Conservation (phyloP, 2,329 filamentous ascomycete species). For the Lasiodiplodia theobromae region DNA sequence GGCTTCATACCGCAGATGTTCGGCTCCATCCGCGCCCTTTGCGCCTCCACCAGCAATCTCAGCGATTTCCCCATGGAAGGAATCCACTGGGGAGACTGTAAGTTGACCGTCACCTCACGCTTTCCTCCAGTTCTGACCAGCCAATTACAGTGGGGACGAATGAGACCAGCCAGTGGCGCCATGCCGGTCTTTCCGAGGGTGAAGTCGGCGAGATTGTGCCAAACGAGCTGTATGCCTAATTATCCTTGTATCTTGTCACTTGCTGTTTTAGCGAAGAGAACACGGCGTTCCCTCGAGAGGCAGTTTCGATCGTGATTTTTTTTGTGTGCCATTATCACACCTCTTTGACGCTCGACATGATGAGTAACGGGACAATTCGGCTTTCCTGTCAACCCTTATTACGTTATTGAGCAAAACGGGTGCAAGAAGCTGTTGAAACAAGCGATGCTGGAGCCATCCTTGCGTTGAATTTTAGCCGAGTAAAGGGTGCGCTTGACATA, state of each 20-base stretch:
- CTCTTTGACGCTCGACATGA: too few relatives aligned
- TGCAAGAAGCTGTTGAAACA: too few relatives aligned
- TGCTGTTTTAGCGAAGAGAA: too few relatives aligned
- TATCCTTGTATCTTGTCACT: not conserved
- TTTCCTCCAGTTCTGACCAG: not conserved
- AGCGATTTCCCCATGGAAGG: conserved; percentile 38
- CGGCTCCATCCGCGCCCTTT: conserved; percentile 41
- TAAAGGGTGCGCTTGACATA: too few relatives aligned
- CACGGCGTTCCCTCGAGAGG: not conserved
- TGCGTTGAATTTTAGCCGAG: too few relatives aligned
- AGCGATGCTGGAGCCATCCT: too few relatives aligned
- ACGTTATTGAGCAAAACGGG: too few relatives aligned
- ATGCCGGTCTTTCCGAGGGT: conserved; percentile 40
- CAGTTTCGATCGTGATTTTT: too few relatives aligned
- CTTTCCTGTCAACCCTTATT: too few relatives aligned
- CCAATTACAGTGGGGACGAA: conserved; percentile 34
- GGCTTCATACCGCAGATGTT: conserved; percentile 46
- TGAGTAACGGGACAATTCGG: too few relatives aligned
- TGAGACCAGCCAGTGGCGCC: conserved; percentile 38
- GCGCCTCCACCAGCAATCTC: conserved; percentile 39
- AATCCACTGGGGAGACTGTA: conserved; percentile 27
- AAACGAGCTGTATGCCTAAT: conserved; percentile 39
- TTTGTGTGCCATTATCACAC: too few relatives aligned
- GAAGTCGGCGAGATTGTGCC: conserved; percentile 38
- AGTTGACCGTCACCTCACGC: not conserved